A percentile compares a stretch with the other conserved stretches of the same genome.
Conservation (phyloP, 768 basidiomycete species). For the Omphalotus guepiniiformis region DNA sequence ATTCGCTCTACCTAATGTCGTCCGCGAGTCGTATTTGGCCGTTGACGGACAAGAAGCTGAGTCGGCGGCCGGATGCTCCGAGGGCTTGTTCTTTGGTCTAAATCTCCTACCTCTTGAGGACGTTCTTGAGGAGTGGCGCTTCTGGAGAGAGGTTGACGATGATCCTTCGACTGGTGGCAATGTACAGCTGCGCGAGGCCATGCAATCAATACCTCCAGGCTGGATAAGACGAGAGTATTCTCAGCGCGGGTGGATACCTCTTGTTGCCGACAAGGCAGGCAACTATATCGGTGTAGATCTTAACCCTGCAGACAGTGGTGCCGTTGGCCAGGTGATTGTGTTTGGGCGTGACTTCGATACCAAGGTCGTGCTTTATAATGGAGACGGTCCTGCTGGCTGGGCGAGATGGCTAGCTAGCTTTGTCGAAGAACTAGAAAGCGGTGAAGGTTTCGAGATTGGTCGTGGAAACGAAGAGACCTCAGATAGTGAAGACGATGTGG, state of each 20-base stretch:
- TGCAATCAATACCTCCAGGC: conserved; percentile 85
- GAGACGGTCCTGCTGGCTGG: conserved; percentile 91
- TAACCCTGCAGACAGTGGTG: conserved; percentile 74
- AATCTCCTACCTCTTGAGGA: conserved; percentile 90
- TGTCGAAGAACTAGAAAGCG: conserved; percentile 87
- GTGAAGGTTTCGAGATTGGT: conserved; percentile 85
- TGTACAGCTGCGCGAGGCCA: conserved; percentile 59
- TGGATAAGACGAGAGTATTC: conserved; percentile 92
- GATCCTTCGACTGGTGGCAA: conserved; percentile 87
- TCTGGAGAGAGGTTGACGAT: conserved; percentile 92
- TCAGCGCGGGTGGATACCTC: conserved; percentile 93
- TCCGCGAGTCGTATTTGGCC: conserved; percentile 87
- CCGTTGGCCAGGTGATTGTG: conserved; percentile 90
- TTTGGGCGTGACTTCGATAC: conserved; percentile 99
- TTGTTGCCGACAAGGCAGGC: conserved; percentile 88
- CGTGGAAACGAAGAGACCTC: conserved; percentile 55
- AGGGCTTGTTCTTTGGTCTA: conserved; percentile 94
- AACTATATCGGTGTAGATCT: conserved; percentile 97
- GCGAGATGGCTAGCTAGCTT: conserved; percentile 90
- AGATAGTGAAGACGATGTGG: conserved; percentile 77
- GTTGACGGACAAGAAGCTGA: conserved; percentile 95
- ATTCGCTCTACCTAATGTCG: conserved; percentile 72
- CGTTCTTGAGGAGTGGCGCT: conserved; percentile 91
- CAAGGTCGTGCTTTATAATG: conserved; percentile 91
- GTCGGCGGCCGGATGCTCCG: conserved; percentile 80